Percentiles rank a stretch among this genome's conserved stretches.
Conservation (phyloP, 2,329 filamentous ascomycete genomes). For the Juglanconis oblonga region DNA sequence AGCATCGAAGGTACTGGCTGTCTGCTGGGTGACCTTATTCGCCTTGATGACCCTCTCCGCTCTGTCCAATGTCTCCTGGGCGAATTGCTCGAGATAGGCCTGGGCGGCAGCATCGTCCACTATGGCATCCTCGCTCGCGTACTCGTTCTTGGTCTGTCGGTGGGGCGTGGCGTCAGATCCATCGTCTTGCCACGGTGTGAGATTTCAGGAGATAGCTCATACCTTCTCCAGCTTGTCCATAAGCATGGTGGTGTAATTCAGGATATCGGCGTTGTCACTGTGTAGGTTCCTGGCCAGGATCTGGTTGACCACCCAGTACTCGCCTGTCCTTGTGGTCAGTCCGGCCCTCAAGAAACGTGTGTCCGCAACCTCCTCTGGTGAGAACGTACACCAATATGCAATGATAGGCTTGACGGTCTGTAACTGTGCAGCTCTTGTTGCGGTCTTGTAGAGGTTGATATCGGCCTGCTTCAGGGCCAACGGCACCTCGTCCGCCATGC, state of each 20-base stretch:
- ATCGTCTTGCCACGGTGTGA: neutral
- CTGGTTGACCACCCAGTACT: conserved; percentile 91
- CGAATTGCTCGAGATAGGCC: conserved; percentile 93
- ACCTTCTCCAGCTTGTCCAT: conserved; percentile 90
- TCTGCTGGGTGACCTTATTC: conserved; percentile 86
- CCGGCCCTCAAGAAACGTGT: too few relatives aligned
- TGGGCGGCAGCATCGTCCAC: conserved; percentile 81
- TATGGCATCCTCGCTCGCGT: conserved; percentile 77
- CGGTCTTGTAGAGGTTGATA: conserved; percentile 69
- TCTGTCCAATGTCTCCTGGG: conserved; percentile 78
- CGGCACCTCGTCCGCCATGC: conserved; percentile 72
- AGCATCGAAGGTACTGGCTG: conserved; percentile 89
- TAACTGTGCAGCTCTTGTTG: conserved; percentile 79
- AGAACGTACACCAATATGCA: conserved; percentile 84
- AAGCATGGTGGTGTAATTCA: conserved; percentile 74
- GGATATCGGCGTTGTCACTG: conserved; percentile 71
- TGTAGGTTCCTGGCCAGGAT: conserved; percentile 82
- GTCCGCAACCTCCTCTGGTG: neutral
- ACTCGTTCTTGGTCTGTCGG: conserved; percentile 64
- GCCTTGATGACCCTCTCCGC: conserved; percentile 79
- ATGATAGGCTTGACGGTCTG: conserved; percentile 82
- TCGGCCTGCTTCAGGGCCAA: conserved; percentile 74
- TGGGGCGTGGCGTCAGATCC: conserved; percentile 7
- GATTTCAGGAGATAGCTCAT: conserved; percentile 21
- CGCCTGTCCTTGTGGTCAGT: conserved; percentile 51